Evolutionary conservation across 179 eudicot genomes (phyloP).

Genomic region (Nepenthes alata): DNA sequence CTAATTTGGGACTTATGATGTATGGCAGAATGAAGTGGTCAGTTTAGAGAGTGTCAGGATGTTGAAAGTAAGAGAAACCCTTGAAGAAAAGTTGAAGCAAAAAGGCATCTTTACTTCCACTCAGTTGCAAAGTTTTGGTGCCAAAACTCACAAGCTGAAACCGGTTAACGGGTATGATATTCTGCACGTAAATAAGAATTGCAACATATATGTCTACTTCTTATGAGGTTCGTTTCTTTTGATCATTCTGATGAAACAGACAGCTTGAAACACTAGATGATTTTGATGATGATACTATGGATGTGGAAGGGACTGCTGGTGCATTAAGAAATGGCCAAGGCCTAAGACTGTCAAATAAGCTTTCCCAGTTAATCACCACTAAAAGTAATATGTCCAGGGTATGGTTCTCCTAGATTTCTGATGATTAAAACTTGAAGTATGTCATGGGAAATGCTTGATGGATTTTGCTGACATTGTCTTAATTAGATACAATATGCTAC

Average conservation of each 20-base stretch:
- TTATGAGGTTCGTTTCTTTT: background rate
- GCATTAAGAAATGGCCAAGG: slow-evolving; percentile 18
- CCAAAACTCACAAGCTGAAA: slow-evolving; percentile 23
- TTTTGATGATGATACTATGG: slow-evolving; percentile 70
- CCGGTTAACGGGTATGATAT: slow-evolving; percentile 33
- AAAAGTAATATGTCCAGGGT: slow-evolving; percentile 41
- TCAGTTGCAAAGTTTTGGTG: slow-evolving; percentile 22
- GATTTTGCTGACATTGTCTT: too few species aligned
- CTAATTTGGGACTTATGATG: background rate
- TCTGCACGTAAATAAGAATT: background rate
- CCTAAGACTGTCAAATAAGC: slow-evolving; percentile 23
- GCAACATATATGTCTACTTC: background rate
- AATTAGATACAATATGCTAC: too few species aligned
- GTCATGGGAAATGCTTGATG: too few species aligned
- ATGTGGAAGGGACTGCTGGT: slow-evolving; percentile 25
- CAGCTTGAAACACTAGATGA: slow-evolving; percentile 70
- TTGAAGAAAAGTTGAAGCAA: slow-evolving; percentile 78
- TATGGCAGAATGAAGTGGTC: slow-evolving; percentile 42
- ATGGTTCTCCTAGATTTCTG: slow-evolving; percentile 3
- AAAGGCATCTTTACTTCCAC: slow-evolving; percentile 47
- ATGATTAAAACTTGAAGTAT: background rate
- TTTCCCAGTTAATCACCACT: slow-evolving; percentile 33
- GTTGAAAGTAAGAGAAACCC: slow-evolving; percentile 75
- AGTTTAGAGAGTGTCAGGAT: slow-evolving; percentile 67
- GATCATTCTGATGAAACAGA: slow-evolving; percentile 22